phyloP scores from a whole-genome alignment of 805 yeast genomes.

The Kluyveromyces dobzhanskii region DNA sequence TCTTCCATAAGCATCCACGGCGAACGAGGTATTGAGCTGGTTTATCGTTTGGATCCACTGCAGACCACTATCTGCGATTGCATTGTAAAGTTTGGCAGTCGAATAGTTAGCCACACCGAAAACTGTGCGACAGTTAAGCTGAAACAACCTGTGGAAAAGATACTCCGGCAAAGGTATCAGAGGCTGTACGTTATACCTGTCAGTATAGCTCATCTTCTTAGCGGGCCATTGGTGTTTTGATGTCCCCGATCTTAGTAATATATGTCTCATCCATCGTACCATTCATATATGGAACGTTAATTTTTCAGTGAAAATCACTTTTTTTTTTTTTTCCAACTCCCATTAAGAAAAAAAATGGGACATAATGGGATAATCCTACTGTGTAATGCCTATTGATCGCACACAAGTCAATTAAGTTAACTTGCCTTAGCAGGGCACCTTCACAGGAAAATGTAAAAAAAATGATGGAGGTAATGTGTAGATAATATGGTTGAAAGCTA shows the following conservation, averaged over 20 bases:
- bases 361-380: too few relatives aligned
- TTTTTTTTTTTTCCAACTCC: too few relatives aligned
- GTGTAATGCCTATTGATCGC: too few relatives aligned
- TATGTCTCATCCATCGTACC: too few relatives aligned
- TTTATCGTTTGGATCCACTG: conserved; percentile 81
- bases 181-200: conserved; percentile 10
- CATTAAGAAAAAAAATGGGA: too few relatives aligned
- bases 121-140: conserved; percentile 43
- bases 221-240: too few relatives aligned
- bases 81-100: conserved; percentile 31
- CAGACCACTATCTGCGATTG: background rate
- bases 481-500: background rate
- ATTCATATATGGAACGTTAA: too few relatives aligned
- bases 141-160: conserved; percentile 48
- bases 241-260: too few relatives aligned
- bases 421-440: too few relatives aligned
- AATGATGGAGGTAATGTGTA: background rate
- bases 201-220: conserved; percentile 9
- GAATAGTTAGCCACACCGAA: conserved; percentile 70
- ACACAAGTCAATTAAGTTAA: too few relatives aligned
- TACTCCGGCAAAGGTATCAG: conserved; percentile 52
- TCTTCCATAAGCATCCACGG: conserved; percentile 84
- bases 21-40: conserved; percentile 84
- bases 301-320: too few relatives aligned
- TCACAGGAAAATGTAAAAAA: too few relatives aligned